Percentiles rank a stretch among this genome's conserved stretches.
These are phyloP conservation scores for Argentina anserina DNA, from an alignment of 306 rosid species.

Conservation along the genomic window DNA sequence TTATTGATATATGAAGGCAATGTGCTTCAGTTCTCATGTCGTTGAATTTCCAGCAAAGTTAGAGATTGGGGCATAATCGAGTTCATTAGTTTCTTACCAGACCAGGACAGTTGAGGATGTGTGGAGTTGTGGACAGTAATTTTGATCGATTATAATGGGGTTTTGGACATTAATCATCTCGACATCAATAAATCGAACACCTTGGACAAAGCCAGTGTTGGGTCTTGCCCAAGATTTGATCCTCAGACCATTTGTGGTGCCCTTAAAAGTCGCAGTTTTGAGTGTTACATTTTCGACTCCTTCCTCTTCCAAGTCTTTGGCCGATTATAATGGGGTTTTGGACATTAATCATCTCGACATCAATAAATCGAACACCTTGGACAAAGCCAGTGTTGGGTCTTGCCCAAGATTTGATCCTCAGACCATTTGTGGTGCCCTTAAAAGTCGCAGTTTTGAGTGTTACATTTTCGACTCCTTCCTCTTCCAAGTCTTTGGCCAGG, in stretches of 20 bases:
- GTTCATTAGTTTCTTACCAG: background rate
- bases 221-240: constrained; percentile 29
- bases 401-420: constrained; percentile 40
- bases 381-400: constrained; percentile 46
- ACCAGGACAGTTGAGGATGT: constrained; percentile 17
- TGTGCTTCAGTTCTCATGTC: background rate
- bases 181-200: constrained; percentile 7
- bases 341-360: constrained; percentile 40
- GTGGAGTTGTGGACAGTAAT: too few species aligned
- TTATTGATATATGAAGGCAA: background rate
- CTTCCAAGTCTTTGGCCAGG: constrained; percentile 17
- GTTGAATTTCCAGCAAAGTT: background rate
- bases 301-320: constrained; percentile 40
- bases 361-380: constrained; percentile 34
- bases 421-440: constrained; percentile 14
- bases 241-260: constrained; percentile 20
- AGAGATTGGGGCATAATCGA: background rate
- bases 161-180: constrained; percentile 21
- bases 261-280: constrained; percentile 1
- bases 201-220: constrained; percentile 14
- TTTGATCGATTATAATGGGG: constrained; percentile 27
- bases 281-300: constrained; percentile 25
- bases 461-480: constrained; percentile 27
- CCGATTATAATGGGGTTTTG: constrained; percentile 50
- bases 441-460: constrained; percentile 14